These are phyloP conservation scores for Collybia mongolica DNA, from an alignment of 768 basidiomycete species.

Conservation along the genomic window DNA sequence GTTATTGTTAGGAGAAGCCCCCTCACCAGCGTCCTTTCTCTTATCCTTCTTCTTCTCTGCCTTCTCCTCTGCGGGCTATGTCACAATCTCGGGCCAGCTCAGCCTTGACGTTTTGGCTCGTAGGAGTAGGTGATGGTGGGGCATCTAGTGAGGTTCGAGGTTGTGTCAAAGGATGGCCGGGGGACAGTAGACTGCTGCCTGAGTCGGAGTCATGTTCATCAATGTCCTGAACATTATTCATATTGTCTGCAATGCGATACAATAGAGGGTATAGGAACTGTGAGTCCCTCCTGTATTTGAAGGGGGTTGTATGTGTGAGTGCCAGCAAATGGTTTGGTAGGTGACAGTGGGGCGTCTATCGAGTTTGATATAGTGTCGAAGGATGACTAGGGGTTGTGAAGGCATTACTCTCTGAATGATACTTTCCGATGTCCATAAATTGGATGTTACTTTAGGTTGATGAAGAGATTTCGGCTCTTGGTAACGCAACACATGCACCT, in stretches of 20 bases:
- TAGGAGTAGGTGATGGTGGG: conserved; percentile 23
- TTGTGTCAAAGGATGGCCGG: conserved; percentile 21
- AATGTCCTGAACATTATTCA: conserved; percentile 2
- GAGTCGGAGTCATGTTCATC: background rate
- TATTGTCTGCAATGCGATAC: conserved; percentile 5
- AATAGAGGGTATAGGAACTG: conserved; percentile 7
- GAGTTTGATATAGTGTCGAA: too few relatives aligned
- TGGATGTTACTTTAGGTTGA: too few relatives aligned
- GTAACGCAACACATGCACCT: too few relatives aligned
- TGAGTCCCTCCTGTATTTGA: too few relatives aligned
- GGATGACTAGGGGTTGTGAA: too few relatives aligned
- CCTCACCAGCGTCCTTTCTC: conserved; percentile 19
- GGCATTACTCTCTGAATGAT: too few relatives aligned
- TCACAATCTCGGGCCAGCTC: conserved; percentile 37
- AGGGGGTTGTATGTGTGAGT: too few relatives aligned
- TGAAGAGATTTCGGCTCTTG: too few relatives aligned
- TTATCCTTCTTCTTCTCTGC: conserved; percentile 17
- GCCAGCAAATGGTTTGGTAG: too few relatives aligned
- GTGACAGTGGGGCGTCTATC: too few relatives aligned
- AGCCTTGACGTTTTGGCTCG: conserved; percentile 30
- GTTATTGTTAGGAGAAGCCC: conserved; percentile 23
- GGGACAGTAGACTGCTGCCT: conserved; percentile 20
- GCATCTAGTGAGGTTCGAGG: background rate
- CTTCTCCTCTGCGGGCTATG: conserved; percentile 20
- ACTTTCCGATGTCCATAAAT: too few relatives aligned